Evolutionary conservation across 2,329 filamentous ascomycete species (phyloP).

Genomic region (Chaetomium sp.): DNA sequence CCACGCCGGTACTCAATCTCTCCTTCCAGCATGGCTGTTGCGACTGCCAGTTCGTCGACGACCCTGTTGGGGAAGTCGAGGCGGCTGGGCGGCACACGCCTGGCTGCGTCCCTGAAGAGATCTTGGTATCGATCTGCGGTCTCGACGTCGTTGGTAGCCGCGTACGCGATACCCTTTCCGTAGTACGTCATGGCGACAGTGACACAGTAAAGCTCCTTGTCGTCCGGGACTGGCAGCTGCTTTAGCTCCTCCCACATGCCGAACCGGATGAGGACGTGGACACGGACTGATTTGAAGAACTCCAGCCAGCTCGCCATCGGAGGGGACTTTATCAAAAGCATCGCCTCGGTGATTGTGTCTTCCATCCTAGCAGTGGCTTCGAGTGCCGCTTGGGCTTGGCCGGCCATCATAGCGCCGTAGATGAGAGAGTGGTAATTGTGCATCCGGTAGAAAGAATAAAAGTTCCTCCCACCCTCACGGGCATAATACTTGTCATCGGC

Average conservation of each 20-base stretch:
- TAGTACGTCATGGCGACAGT: constrained; percentile 4
- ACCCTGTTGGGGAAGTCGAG: constrained; percentile 1
- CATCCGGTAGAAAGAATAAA: neutral
- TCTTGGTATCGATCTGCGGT: neutral
- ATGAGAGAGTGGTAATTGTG: constrained; percentile 7
- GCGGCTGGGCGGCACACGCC: neutral
- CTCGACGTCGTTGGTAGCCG: neutral
- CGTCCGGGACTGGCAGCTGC: neutral
- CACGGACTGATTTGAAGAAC: neutral
- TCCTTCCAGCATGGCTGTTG: neutral
- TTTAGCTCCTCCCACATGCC: constrained; percentile 5
- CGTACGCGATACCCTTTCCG: neutral
- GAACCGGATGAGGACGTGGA: constrained; percentile 1
- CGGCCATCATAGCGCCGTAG: constrained; percentile 1
- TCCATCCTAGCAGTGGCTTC: neutral
- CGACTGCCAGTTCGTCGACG: neutral
- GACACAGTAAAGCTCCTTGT: constrained; percentile 3
- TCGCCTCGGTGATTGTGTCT: neutral
- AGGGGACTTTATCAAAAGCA: neutral
- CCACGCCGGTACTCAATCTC: neutral
- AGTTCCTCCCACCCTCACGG: neutral
- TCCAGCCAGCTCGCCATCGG: constrained; percentile 5
- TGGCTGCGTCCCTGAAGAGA: neutral
- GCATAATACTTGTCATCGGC: constrained; percentile 6
- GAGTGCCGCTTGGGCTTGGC: neutral